Base-by-base conservation (phyloP, 1,139 yeast genomes). In the Pneumocystis carinii region DNA sequence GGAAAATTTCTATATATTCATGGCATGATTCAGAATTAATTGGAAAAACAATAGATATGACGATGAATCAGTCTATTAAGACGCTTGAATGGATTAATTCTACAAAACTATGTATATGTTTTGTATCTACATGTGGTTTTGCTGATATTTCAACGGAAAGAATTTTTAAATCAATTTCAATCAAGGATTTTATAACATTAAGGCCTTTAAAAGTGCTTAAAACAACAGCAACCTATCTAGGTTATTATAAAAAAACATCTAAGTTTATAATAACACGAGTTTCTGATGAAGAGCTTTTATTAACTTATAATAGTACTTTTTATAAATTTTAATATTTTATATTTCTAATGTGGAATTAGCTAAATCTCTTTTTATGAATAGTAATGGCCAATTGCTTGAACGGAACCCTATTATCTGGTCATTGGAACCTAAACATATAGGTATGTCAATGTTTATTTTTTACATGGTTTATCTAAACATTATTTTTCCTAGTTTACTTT, bases 51-150 rank as follows among this genome's bases (percentile, higher is more conserved):
- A 69, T 69, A 35, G 78, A 76, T 61, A 71, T 75, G 58, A 68
- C 69, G 35, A 63, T 77, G 24, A 72, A 72, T 14, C 80, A 77
- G 62, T 70, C 72, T 42, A 71, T 76, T 27, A 71, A 72, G 59
- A 66, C 72, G 12, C 53, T 77, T 15, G 73, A 73, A 35, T 77
- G 76, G 66, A 65, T 76, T 48, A 71, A 71, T 60, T 68, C 72
- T n/a, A 73, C 74, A 53, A 70, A 68, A 27, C 66, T 77, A 7
- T 69, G 76, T 1, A 70, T 76, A 57, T 77, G 73, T 2, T 66
- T 76, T 62, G 67, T 67, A 27, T 67, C 74, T 10, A 74, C 70
- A n/a, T 70, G 68, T 64, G 68, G 68, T 57, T 57, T 68, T 29
- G 68, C 71, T 17, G 69, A 73, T 63, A 41, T 73, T 19, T 59